Conservation (phyloP, 495 filamentous ascomycete species). For the Aspergillus heteromorphus region DNA sequence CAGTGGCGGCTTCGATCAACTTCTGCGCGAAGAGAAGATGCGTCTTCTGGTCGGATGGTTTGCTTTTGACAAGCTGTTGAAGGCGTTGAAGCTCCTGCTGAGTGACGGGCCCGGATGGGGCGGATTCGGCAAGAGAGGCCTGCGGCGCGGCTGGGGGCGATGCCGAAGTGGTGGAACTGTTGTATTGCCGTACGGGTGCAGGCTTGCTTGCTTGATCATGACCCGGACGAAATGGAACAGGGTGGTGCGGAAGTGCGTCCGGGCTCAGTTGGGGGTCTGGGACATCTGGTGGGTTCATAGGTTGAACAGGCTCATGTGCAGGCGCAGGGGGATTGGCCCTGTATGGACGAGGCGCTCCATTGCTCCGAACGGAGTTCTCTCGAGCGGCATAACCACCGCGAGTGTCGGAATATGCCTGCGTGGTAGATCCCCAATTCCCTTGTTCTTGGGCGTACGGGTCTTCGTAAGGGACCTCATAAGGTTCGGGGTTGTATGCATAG, state of each 20-base stretch:
- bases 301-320: constrained; percentile 13
- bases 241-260: constrained; percentile 70
- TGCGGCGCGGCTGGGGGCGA: constrained; percentile 31
- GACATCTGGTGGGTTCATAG: constrained; percentile 11
- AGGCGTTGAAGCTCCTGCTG: constrained; percentile 70
- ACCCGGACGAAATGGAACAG: constrained; percentile 74
- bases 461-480: constrained; percentile 7
- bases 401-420: constrained; percentile 8
- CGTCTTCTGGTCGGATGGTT: constrained; percentile 64
- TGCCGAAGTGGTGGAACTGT: constrained; percentile 32
- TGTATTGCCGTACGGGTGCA: constrained; percentile 69
- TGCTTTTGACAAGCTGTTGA: constrained; percentile 57
- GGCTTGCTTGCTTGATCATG: constrained; percentile 58
- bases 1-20: constrained; percentile 74
- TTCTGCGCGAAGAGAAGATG: constrained; percentile 77
- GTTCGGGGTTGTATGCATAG: constrained; percentile 8
- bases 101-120: constrained; percentile 57
- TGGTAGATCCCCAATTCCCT: constrained; percentile 6
- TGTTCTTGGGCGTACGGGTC: constrained; percentile 10
- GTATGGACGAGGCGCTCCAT: constrained; percentile 21
- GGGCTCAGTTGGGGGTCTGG: constrained; percentile 40
- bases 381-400: constrained; percentile 5
- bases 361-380: constrained; percentile 9
- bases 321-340: constrained; percentile 19
- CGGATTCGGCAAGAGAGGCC: constrained; percentile 18